Conservation (phyloP, 305 asterid genomes). For the Petunia hybrid region DNA sequence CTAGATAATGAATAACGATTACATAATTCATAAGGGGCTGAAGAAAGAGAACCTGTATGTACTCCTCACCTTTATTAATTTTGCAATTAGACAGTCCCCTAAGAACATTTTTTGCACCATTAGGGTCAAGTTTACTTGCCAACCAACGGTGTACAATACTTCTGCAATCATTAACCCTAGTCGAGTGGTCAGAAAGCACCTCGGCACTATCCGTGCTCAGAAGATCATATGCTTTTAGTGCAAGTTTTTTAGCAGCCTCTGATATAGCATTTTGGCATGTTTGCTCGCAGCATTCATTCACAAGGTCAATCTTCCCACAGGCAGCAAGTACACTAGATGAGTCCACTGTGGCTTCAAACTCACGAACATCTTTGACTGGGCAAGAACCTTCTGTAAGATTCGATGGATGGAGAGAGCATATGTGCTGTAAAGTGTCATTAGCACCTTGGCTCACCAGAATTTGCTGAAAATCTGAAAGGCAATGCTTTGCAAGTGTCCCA, state of each 20-base stretch:
- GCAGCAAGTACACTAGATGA: conserved; percentile 77
- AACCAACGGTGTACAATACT: conserved; percentile 83
- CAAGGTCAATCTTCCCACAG: conserved; percentile 79
- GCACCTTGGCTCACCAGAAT: conserved; percentile 90
- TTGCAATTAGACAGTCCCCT: conserved; percentile 91
- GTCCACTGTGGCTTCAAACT: conserved; percentile 79
- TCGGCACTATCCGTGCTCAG: conserved; percentile 55
- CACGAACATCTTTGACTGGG: conserved; percentile 72
- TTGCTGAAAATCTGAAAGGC: conserved; percentile 89
- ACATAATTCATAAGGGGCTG: neutral
- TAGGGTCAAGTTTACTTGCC: conserved; percentile 87
- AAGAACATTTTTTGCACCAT: conserved; percentile 84
- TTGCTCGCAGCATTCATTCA: conserved; percentile 95
- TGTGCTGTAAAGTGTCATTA: conserved; percentile 64
- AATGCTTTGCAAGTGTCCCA: conserved; percentile 67
- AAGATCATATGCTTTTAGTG: conserved; percentile 68
- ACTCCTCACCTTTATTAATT: conserved; percentile 78
- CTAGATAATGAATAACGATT: neutral
- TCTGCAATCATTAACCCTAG: conserved; percentile 79
- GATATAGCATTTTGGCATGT: conserved; percentile 87
- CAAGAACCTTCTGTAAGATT: conserved; percentile 94
- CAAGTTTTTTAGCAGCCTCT: conserved; percentile 87
- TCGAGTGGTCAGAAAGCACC: conserved; percentile 68
- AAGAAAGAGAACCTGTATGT: conserved; percentile 1
- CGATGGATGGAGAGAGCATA: conserved; percentile 80